These are phyloP conservation scores for Pseudocercospora ulei DNA, from an alignment of 2,329 filamentous ascomycete genomes.

Conservation along the genomic window DNA sequence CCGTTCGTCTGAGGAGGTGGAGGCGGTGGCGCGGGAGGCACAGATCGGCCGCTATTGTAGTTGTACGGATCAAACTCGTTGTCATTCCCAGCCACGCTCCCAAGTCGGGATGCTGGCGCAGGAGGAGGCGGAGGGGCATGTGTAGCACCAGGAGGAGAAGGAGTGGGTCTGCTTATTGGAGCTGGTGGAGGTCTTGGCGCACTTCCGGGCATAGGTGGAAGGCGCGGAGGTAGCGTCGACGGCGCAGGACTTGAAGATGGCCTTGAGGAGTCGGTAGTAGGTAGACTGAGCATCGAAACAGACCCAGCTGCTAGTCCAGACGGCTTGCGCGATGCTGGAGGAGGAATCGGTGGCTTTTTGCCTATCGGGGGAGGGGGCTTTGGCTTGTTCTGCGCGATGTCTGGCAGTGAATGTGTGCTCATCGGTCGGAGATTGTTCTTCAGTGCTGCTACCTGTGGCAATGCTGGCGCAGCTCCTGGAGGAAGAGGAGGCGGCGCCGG, in stretches of 20 bases:
- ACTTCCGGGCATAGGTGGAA: conserved; percentile 35
- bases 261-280: conserved; percentile 32
- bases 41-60: conserved; percentile 30
- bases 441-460: conserved; percentile 41
- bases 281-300: conserved; percentile 29
- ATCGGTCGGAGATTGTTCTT: conserved; percentile 47
- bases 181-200: conserved; percentile 34
- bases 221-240: conserved; percentile 41
- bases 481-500: conserved; percentile 47
- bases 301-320: conserved; percentile 40
- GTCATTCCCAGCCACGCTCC: conserved; percentile 17
- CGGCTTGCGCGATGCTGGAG: conserved; percentile 49
- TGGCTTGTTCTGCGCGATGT: conserved; percentile 45
- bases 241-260: conserved; percentile 56
- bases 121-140: conserved; percentile 37
- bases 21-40: conserved; percentile 50
- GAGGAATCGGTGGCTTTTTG: conserved; percentile 59
- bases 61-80: conserved; percentile 24
- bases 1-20: conserved; percentile 36
- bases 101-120: conserved; percentile 14
- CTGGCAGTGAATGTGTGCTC: conserved; percentile 50
- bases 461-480: conserved; percentile 42
- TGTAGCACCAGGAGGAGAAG: conserved; percentile 39
- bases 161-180: conserved; percentile 23
- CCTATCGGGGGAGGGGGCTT: conserved; percentile 66